These are phyloP conservation scores for Lablab purpureus DNA, from an alignment of 306 rosid genomes.

Conservation along the genomic window DNA sequence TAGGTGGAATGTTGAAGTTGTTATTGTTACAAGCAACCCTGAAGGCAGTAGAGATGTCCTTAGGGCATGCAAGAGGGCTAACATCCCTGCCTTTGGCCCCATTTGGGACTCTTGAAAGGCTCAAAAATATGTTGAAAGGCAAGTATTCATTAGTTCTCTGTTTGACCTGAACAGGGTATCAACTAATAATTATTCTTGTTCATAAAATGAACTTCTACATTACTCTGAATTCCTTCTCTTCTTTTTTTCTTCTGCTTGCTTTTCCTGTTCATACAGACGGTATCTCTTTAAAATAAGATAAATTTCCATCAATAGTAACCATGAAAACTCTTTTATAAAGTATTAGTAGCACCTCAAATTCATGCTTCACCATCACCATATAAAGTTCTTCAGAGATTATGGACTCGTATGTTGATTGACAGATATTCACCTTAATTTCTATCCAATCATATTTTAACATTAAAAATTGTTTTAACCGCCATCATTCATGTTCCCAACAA, in stretches of 20 bases:
- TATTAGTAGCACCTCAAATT: constrained; percentile 24
- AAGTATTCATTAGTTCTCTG: constrained; percentile 33
- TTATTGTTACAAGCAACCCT: constrained; percentile 78
- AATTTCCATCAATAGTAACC: constrained; percentile 6
- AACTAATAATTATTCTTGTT: constrained; percentile 22
- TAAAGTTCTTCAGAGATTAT: neutral
- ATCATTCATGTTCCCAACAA: too few species aligned
- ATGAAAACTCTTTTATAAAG: neutral
- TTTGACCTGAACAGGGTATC: constrained; percentile 25
- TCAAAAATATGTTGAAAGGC: constrained; percentile 31
- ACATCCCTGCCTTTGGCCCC: constrained; percentile 62
- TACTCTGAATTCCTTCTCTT: constrained; percentile 2
- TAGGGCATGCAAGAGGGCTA: constrained; percentile 57
- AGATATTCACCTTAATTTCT: constrained; percentile 7
- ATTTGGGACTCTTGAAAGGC: constrained; percentile 57
- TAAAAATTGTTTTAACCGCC: too few species aligned
- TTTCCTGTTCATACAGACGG: neutral
- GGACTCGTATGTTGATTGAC: constrained; percentile 5
- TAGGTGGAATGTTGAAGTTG: constrained; percentile 69
- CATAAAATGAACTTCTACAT: neutral
- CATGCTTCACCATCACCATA: neutral
- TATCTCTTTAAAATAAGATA: neutral
- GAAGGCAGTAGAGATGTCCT: constrained; percentile 72
- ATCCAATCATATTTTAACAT: neutral
- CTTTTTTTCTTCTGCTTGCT: neutral